Conservation (phyloP, 768 basidiomycete genomes). For the Pisolithus microcarpus region DNA sequence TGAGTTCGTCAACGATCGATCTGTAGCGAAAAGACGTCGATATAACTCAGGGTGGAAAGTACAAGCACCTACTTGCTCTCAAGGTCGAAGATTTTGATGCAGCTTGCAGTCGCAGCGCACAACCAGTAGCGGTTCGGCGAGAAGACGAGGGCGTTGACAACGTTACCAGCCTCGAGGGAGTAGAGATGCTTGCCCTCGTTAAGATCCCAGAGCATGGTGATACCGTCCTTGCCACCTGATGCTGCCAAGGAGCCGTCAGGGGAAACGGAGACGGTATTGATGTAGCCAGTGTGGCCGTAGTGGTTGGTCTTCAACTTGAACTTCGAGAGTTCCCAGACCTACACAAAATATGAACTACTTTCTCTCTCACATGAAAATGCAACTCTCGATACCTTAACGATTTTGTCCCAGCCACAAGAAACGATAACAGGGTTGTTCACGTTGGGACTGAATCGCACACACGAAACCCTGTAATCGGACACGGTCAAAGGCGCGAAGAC, state of each 20-base stretch:
- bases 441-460: slow-evolving; percentile 99
- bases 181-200: slow-evolving; percentile 99
- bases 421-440: slow-evolving; percentile 97
- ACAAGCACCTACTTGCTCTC: slow-evolving; percentile 84
- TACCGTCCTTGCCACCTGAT: slow-evolving; percentile 98
- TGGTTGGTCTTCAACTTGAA: slow-evolving; percentile 99
- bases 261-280: slow-evolving; percentile 97
- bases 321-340: slow-evolving; percentile 99
- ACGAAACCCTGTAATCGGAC: slow-evolving; percentile 72
- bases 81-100: slow-evolving; percentile 98
- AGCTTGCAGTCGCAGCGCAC: slow-evolving; percentile 94
- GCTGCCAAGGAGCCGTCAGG: slow-evolving; percentile 98
- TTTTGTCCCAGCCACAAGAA: slow-evolving; percentile 99
- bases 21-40: slow-evolving; percentile 30
- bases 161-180: slow-evolving; percentile 96
- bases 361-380: background rate
- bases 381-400: slow-evolving; percentile 74
- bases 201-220: slow-evolving; percentile 99
- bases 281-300: slow-evolving; percentile 98
- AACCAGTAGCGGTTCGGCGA: slow-evolving; percentile 99
- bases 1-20: slow-evolving; percentile 98
- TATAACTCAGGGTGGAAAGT: background rate
- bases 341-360: slow-evolving; percentile 23
- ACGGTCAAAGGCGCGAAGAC: background rate
- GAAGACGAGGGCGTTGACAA: slow-evolving; percentile 99